Evolutionary conservation across 345 rosid species (phyloP).

Genomic region (Boechera divaricarpa): DNA sequence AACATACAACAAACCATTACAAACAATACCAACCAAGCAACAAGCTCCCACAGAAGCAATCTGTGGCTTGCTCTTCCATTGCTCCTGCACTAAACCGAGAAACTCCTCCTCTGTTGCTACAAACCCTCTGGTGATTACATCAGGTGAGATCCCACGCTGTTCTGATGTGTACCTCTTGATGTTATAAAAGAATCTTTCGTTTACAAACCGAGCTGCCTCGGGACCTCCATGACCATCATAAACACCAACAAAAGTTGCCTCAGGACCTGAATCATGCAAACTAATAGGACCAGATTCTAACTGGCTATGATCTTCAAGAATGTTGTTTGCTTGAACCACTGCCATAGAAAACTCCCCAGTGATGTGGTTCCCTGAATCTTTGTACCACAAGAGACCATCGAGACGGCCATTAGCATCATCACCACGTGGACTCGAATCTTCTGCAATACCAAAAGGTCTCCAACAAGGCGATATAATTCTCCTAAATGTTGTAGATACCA

Average conservation of each 20-base stretch:
- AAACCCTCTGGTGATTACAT: slow-evolving; percentile 82
- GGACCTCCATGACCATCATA: slow-evolving; percentile 99
- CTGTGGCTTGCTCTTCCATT: slow-evolving; percentile 76
- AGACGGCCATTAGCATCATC: slow-evolving; percentile 62
- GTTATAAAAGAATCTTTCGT: slow-evolving; percentile 68
- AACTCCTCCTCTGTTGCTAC: slow-evolving; percentile 91
- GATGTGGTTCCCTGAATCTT: slow-evolving; percentile 71
- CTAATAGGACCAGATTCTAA: slow-evolving; percentile 96
- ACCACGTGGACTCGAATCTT: slow-evolving; percentile 58
- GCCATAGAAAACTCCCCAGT: slow-evolving; percentile 96
- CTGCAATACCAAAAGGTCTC: slow-evolving; percentile 81
- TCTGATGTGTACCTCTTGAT: slow-evolving; percentile 74
- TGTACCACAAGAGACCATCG: slow-evolving; percentile 90
- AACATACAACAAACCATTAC: slow-evolving; percentile 74
- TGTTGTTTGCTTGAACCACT: slow-evolving; percentile 82
- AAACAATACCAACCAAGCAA: slow-evolving; percentile 87
- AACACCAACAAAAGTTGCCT: slow-evolving; percentile 93
- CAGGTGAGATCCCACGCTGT: slow-evolving; percentile 73
- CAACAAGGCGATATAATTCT: slow-evolving; percentile 84
- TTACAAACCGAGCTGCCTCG: slow-evolving; percentile 85
- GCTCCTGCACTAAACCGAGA: slow-evolving; percentile 69
- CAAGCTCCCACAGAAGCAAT: slow-evolving; percentile 96
- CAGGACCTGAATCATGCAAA: slow-evolving; percentile 72
- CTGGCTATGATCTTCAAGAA: slow-evolving; percentile 87
- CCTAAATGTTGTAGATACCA: slow-evolving; percentile 78